A percentile compares a stretch with the other conserved stretches of the same genome.
Evolutionary conservation across 176 grass and related monocot genomes (phyloP).

Genomic region (Metroxylon sagu): DNA sequence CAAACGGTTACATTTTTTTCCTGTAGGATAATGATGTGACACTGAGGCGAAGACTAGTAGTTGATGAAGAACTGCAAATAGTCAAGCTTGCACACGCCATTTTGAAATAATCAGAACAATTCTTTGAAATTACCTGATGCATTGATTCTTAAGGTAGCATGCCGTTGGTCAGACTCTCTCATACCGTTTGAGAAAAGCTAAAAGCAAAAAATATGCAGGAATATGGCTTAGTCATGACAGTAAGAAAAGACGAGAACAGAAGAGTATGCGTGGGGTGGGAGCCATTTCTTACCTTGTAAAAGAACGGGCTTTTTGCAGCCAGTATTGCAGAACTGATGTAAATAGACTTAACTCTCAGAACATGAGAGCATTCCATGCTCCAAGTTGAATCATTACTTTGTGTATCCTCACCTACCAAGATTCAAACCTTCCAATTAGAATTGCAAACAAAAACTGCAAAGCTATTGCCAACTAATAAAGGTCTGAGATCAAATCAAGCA

Average conservation of each 20-base stretch:
- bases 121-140: slow-evolving; percentile 56
- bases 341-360: slow-evolving; percentile 57
- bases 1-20: no score
- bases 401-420: slow-evolving; percentile 48
- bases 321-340: slow-evolving; percentile 94
- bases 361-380: slow-evolving; percentile 26
- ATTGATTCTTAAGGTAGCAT: slow-evolving; percentile 78
- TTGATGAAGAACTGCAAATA: no score
- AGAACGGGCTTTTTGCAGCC: slow-evolving; percentile 94
- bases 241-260: slow-evolving; percentile 6
- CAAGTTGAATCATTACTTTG: slow-evolving; percentile 49
- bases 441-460: neutral
- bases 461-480: no score
- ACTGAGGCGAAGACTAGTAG: no score
- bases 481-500: no score
- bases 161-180: slow-evolving; percentile 91
- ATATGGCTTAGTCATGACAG: neutral
- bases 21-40: no score
- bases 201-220: slow-evolving; percentile 12
- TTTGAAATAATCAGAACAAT: no score
- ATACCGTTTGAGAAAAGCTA: slow-evolving; percentile 98
- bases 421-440: slow-evolving; percentile 5
- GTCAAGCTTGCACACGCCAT: no score
- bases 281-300: slow-evolving; percentile 61
- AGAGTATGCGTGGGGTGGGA: neutral